Evolutionary conservation across 371 early-diverging fungal species (phyloP).

Genomic region (Mortierella sp.): DNA sequence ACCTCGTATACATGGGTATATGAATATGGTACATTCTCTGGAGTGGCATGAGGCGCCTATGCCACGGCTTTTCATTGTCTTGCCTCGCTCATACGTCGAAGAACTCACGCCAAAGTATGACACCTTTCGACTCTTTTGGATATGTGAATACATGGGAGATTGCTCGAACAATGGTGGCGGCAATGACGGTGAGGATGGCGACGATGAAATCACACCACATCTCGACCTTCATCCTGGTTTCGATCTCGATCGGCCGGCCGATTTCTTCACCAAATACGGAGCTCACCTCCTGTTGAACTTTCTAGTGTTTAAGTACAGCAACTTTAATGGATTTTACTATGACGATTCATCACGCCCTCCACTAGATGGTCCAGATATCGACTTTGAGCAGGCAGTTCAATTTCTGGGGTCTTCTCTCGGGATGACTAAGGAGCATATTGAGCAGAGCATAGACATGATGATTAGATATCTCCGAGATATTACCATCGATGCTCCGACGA

Average conservation of each 20-base stretch:
- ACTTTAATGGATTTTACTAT: background rate
- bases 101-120: background rate
- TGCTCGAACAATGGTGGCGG: background rate
- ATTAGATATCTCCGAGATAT: background rate
- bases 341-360: background rate
- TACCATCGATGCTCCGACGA: background rate
- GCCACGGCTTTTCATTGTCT: slow-evolving; percentile 14
- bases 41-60: slow-evolving; percentile 22
- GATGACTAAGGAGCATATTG: background rate
- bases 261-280: slow-evolving; percentile 8
- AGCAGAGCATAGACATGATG: background rate
- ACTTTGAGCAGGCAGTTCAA: background rate
- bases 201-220: slow-evolving; percentile 4
- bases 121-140: slow-evolving; percentile 21
- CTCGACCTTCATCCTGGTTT: slow-evolving; percentile 7
- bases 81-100: slow-evolving; percentile 3
- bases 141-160: slow-evolving; percentile 15
- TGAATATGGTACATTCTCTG: background rate
- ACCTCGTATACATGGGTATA: slow-evolving; percentile 1
- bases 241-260: slow-evolving; percentile 8
- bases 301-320: slow-evolving; percentile 10
- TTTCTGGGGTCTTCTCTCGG: background rate
- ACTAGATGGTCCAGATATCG: background rate
- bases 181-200: no score
- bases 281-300: slow-evolving; percentile 8